Base-by-base conservation (phyloP, 2,329 filamentous ascomycete species). In the Cercospora sojina region DNA sequence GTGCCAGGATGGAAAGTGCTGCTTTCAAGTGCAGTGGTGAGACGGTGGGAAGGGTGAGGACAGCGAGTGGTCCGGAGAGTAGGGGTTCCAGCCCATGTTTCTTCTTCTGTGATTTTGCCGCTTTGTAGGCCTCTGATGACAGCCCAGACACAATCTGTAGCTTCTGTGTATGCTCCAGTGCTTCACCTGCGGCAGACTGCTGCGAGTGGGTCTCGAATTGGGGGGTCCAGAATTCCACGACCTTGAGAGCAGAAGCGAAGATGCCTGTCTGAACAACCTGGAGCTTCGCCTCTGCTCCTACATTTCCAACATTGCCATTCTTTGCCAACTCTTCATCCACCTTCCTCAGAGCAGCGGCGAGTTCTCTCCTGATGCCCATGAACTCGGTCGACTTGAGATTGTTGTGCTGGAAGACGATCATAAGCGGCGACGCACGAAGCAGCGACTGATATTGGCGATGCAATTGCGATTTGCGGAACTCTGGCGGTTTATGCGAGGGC, bases 191-290 rank as follows among this genome's bases (percentile, higher is more conserved):
- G 2, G 67, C 59, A 58, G 20, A 31, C 18, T 10, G 77, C 71
- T 16, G 53, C 20, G 65, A 64, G 6, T 16, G 53, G 32, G 61
- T 13, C 18, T 70, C 69, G 61, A 74, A 73, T 1, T 71, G 73
- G 1, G 82, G 81, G 35, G 81, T 73, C 77, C 85, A 96, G 80
- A 93, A 96, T 76, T 98, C 94, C 68, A 93, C 89, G 60, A 98
- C 87, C 71, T 90, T 90, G 68, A 98, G 82, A 1, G 94, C 93
- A 18, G 91, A 88, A 71, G 90, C 89, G 77, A 99, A 92, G 76
- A 99, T 96, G 75, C 91, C 91, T 13, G 92, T 95, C 76, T 95
- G 90, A 64, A 99, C 83, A 27, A 96, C 91, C 78, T 96, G 90
- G 27, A 98, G 78, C 79, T 91, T 90, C 27, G 81, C 77, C 5